These are phyloP conservation scores for Didymella lethalis DNA, from an alignment of 2,329 filamentous ascomycete genomes.

Conservation along the genomic window DNA sequence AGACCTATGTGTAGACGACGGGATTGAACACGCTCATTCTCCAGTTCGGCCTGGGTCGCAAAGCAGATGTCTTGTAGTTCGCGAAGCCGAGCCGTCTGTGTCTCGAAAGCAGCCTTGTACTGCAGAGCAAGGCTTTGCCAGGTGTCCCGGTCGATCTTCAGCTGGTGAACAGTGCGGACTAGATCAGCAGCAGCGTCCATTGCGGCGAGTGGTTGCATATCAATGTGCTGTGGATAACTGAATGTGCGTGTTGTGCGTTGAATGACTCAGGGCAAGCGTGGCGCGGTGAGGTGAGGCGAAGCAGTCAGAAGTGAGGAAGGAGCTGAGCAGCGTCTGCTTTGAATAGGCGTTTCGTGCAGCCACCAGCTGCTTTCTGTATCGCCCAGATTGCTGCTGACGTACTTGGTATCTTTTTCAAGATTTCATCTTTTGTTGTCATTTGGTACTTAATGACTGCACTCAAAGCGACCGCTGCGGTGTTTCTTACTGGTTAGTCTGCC, in stretches of 20 bases:
- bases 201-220: slow-evolving; percentile 22
- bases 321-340: slow-evolving; percentile 3
- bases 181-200: slow-evolving; percentile 26
- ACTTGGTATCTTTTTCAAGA: slow-evolving; percentile 65
- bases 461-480: slow-evolving; percentile 72
- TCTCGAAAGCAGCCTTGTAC: slow-evolving; percentile 42
- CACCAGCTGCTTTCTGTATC: slow-evolving; percentile 72
- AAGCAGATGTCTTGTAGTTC: slow-evolving; percentile 42
- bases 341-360: not conserved
- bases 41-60: slow-evolving; percentile 44
- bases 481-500: slow-evolving; percentile 83
- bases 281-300: slow-evolving; percentile 4
- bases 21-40: slow-evolving; percentile 38
- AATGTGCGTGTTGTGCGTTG: not conserved
- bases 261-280: not conserved
- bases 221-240: slow-evolving; percentile 26
- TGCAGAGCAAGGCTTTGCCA: slow-evolving; percentile 39
- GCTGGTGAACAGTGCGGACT: slow-evolving; percentile 25
- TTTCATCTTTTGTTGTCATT: slow-evolving; percentile 65
- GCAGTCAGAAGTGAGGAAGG: not conserved
- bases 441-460: slow-evolving; percentile 87
- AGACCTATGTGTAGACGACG: slow-evolving; percentile 20
- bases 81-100: slow-evolving; percentile 31
- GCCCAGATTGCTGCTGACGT: slow-evolving; percentile 71
- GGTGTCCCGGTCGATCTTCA: slow-evolving; percentile 43